Base-by-base conservation (phyloP, 768 basidiomycete species). In the Porphyrellus cyaneotinctus region DNA sequence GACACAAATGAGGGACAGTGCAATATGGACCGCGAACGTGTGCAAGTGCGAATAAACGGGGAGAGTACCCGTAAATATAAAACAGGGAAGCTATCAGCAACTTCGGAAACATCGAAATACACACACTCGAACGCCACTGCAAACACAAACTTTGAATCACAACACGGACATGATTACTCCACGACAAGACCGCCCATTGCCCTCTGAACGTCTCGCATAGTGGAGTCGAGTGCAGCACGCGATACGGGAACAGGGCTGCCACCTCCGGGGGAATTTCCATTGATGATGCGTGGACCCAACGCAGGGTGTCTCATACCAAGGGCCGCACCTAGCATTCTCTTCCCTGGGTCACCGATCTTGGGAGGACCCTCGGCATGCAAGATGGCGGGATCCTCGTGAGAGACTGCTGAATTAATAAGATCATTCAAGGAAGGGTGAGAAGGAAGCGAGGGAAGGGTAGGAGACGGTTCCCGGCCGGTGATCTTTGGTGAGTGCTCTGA, bases 271-370 rank as follows among this genome's bases (percentile, higher is more conserved):
- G 70, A 72, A 47, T 70, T 67, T 51, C 70, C 72, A 64, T 59
- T 68, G 56, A 85, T 67, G 47, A 81, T 66, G 57, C 88, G 79
- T 33, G 84, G 82, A 20, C 78, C 80, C 53, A 91, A 73, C 35
- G 78, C 78, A 28, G 91, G 91, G 70, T 91, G 89, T 70, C 90
- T 79, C 54, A 92, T 79, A 41, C 91, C 91, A 51, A 93, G 74
- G 30, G 90, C 90, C 49, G 86, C 85, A 37, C 89, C 91, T 22
- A 93, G 77, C 90, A 93, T 93, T 63, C 91, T 78, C 74, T 89
- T 90, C 36, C 88, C 91, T 30, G 91, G 88, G 69, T 93, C 88
- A 32, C 91, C 91, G 60, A 93, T 91, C 63, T 85, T 80, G 20
- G 89, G 89, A n/a, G 83, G 84, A n/a, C 69, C 64, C 38, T 68